A percentile compares a stretch with the other conserved stretches of the same genome.
phyloP scores from a whole-genome alignment of 139 green algal species.

The Tetraselmis striata region DNA sequence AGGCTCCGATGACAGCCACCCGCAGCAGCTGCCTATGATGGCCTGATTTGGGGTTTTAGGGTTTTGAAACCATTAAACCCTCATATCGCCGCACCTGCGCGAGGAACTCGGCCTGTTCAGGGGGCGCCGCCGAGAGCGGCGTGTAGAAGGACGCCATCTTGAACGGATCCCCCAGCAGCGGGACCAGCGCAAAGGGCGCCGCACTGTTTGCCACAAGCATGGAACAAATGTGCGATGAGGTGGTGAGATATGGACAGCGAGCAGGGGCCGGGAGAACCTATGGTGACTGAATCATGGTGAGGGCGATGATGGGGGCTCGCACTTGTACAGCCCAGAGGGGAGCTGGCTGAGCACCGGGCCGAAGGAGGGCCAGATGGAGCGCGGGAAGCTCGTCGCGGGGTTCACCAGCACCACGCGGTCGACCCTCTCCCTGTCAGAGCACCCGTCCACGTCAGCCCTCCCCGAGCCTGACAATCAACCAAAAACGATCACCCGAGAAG shows the following conservation, averaged over 20 bases:
- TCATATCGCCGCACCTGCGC: background rate
- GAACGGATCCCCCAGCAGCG: background rate
- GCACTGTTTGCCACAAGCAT: too few relatives aligned
- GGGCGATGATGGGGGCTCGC: too few relatives aligned
- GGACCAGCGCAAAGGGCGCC: background rate
- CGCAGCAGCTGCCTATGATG: too few relatives aligned
- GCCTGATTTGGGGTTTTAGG: too few relatives aligned
- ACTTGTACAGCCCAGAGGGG: background rate
- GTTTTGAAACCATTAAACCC: too few relatives aligned
- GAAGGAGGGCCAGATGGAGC: slow-evolving; percentile 58
- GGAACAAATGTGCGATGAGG: too few relatives aligned
- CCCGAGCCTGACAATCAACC: background rate
- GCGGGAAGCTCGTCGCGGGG: slow-evolving; percentile 73
- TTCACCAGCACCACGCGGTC: slow-evolving; percentile 76
- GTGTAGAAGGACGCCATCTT: background rate
- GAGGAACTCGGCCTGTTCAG: background rate
- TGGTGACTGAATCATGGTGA: too few relatives aligned
- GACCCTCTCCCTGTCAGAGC: slow-evolving; percentile 15
- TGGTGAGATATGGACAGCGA: too few relatives aligned
- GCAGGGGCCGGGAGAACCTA: too few relatives aligned
- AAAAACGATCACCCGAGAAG: background rate
- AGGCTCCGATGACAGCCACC: too few relatives aligned
- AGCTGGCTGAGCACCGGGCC: slow-evolving; percentile 20
- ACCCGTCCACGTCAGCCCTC: too few relatives aligned
- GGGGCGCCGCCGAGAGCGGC: background rate